phyloP scores from a whole-genome alignment of 441 rosid species.

The Mallotus japonicus region DNA sequence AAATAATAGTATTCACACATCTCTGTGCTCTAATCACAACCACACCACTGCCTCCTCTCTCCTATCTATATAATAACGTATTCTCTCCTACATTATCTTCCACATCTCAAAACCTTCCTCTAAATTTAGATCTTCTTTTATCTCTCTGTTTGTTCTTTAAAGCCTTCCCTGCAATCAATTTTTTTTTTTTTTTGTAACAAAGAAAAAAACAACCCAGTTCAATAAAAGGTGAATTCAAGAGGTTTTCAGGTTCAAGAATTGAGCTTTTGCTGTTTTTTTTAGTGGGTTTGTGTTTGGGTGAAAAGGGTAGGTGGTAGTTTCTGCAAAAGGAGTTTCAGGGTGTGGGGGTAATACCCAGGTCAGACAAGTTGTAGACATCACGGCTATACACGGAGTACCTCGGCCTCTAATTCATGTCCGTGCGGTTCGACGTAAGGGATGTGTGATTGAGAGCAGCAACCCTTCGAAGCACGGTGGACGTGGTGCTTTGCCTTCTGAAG shows the following conservation, averaged over 20 bases:
- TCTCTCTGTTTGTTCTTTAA: too few species aligned
- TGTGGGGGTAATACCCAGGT: conserved; percentile 43
- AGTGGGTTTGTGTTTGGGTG: background rate
- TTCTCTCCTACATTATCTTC: background rate
- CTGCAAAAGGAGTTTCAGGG: background rate
- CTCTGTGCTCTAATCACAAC: background rate
- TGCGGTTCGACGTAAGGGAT: conserved; percentile 74
- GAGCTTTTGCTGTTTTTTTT: background rate
- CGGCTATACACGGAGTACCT: conserved; percentile 75
- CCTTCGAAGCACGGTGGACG: conserved; percentile 99
- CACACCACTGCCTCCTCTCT: background rate
- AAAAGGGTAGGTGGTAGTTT: background rate
- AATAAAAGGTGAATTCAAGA: too few species aligned
- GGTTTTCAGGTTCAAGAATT: too few species aligned
- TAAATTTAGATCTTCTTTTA: too few species aligned
- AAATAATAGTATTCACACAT: background rate
- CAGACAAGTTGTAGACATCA: conserved; percentile 73
- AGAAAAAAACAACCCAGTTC: background rate
- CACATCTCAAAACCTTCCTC: background rate
- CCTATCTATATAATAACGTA: conserved; percentile 6
- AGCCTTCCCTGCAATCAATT: too few species aligned
- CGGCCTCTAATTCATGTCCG: conserved; percentile 78
- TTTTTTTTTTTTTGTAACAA: too few species aligned
- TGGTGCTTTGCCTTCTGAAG: conserved; percentile 99
- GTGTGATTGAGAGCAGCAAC: conserved; percentile 59